Evolutionary conservation across 2,329 filamentous ascomycete species (phyloP).

Genomic region (Aspergillus bombycis): DNA sequence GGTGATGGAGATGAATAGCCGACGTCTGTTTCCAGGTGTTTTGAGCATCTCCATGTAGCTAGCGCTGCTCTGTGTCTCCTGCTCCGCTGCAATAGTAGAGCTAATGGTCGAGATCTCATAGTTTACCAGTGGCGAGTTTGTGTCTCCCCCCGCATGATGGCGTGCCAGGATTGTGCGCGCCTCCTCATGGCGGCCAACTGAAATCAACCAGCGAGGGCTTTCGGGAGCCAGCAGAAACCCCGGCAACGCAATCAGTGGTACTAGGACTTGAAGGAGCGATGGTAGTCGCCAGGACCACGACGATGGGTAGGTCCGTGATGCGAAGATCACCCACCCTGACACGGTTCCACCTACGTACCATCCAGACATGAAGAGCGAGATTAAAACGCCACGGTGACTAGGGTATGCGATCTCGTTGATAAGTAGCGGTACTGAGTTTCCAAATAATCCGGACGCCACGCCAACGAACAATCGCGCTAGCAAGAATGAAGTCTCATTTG

Average conservation of each 20-base stretch:
- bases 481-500: conserved; percentile 34
- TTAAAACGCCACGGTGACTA: conserved; percentile 40
- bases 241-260: conserved; percentile 22
- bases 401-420: conserved; percentile 52
- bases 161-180: conserved; percentile 18
- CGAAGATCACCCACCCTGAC: conserved; percentile 33
- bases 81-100: conserved; percentile 20
- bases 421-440: conserved; percentile 39
- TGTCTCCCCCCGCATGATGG: conserved; percentile 28
- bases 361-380: conserved; percentile 39
- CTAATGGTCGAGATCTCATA: conserved; percentile 24
- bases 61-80: conserved; percentile 13
- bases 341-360: conserved; percentile 36
- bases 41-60: conserved; percentile 24
- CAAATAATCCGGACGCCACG: conserved; percentile 36
- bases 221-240: conserved; percentile 23
- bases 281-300: conserved; percentile 30
- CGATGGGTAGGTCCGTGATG: conserved; percentile 20
- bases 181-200: conserved; percentile 19
- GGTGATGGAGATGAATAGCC: conserved; percentile 17
- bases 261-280: conserved; percentile 23
- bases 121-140: conserved; percentile 18
- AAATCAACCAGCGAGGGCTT: conserved; percentile 28
- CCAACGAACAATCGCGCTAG: conserved; percentile 44
- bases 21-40: conserved; percentile 17